Conservation (phyloP, 495 filamentous ascomycete genomes). For the Tuber aestivum region DNA sequence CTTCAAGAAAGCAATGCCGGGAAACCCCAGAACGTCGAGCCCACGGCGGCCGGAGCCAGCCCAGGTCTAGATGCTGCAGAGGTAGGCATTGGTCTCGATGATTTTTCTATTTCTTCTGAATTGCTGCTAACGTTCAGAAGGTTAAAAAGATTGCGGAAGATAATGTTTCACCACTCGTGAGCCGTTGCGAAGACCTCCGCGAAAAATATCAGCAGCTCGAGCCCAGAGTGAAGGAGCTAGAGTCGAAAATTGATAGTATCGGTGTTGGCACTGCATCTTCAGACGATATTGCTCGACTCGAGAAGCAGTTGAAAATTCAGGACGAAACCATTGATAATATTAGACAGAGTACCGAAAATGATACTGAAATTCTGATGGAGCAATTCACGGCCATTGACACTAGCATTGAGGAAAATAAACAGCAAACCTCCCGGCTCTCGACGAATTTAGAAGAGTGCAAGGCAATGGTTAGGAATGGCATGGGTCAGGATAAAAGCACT, state of each 20-base stretch:
- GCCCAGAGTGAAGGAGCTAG: neutral
- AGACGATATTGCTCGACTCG: constrained; percentile 22
- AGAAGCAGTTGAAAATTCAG: constrained; percentile 21
- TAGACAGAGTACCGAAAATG: constrained; percentile 13
- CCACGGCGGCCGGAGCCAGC: neutral
- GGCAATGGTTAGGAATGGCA: neutral
- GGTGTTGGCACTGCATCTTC: constrained; percentile 16
- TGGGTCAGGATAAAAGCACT: neutral
- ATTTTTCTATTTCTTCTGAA: neutral
- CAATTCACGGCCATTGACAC: constrained; percentile 12
- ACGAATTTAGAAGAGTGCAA: neutral
- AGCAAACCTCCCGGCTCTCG: neutral
- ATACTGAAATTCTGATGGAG: constrained; percentile 21
- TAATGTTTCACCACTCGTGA: neutral
- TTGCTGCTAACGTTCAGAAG: neutral
- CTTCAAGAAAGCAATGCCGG: neutral
- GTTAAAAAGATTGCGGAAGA: neutral
- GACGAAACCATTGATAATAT: constrained; percentile 28
- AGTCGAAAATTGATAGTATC: neutral
- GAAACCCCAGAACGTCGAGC: neutral
- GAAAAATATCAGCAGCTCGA: neutral
- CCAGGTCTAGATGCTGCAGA: neutral
- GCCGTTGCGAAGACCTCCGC: neutral
- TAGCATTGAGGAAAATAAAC: neutral
- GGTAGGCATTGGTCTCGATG: neutral